phyloP scores from a whole-genome alignment of 176 grass and related monocot species.

The Hordeum vulgare region DNA sequence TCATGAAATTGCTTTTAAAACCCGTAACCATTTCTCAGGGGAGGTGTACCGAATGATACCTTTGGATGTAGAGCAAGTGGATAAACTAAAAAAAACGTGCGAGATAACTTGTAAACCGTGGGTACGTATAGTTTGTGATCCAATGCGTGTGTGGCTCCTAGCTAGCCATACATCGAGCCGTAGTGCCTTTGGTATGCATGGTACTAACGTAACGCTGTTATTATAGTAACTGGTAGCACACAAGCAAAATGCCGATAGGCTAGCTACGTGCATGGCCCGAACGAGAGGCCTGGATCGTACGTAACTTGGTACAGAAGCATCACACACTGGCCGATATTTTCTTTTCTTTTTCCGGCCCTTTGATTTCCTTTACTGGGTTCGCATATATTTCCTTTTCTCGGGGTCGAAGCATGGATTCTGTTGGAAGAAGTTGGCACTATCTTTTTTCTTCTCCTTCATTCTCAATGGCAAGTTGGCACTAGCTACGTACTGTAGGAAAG shows the following conservation, averaged over 20 bases:
- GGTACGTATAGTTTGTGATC: neutral
- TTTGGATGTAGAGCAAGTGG: neutral
- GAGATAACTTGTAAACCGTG: neutral
- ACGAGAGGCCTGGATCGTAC: neutral
- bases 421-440: neutral
- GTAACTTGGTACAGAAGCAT: neutral
- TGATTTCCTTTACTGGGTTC: neutral
- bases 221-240: neutral
- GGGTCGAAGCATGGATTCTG: neutral
- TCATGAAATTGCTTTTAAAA: no score
- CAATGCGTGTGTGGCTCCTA: neutral
- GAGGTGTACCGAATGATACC: neutral
- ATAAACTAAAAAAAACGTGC: neutral
- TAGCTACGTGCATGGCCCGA: neutral
- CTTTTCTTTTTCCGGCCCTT: neutral
- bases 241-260: neutral
- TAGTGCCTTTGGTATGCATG: neutral
- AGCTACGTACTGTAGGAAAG: no score
- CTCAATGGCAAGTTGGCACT: no score
- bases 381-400: neutral
- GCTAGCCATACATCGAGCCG: neutral
- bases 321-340: neutral
- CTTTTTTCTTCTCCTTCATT: no score
- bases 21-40: neutral
- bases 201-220: neutral